Evolutionary conservation across 208 protist genomes (phyloP).

Genomic region (Kentomonas sorsogonicus): DNA sequence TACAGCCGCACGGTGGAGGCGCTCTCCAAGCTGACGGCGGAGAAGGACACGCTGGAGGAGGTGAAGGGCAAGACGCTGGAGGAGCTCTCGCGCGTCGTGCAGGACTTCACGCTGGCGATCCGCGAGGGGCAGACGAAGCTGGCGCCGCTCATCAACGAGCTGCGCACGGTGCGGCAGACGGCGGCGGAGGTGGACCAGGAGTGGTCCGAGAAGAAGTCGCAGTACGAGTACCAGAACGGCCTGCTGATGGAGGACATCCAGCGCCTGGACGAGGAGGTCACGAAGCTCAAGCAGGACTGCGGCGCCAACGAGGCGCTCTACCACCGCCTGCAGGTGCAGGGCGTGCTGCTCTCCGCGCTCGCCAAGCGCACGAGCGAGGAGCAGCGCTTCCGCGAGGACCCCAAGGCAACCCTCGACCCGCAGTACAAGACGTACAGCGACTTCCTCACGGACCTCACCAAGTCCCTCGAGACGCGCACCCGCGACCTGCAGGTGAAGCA

Average conservation of each 20-base stretch:
- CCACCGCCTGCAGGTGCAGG: slow-evolving; percentile 71
- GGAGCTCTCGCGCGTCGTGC: slow-evolving; percentile 84
- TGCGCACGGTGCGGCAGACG: slow-evolving; percentile 73
- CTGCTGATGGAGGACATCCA: slow-evolving; percentile 81
- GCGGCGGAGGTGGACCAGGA: slow-evolving; percentile 81
- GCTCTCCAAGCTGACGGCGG: slow-evolving; percentile 70
- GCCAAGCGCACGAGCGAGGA: slow-evolving; percentile 53
- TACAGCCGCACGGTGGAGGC: slow-evolving; percentile 79
- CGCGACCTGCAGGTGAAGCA: slow-evolving; percentile 69
- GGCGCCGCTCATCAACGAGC: slow-evolving; percentile 86
- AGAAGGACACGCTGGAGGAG: slow-evolving; percentile 84
- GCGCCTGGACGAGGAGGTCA: slow-evolving; percentile 80
- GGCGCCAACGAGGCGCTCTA: slow-evolving; percentile 77
- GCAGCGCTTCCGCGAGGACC: slow-evolving; percentile 26
- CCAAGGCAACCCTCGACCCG: slow-evolving; percentile 36
- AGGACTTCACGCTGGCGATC: slow-evolving; percentile 82
- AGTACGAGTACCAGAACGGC: slow-evolving; percentile 84
- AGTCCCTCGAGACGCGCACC: slow-evolving; percentile 48
- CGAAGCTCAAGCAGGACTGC: slow-evolving; percentile 63
- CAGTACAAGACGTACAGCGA: slow-evolving; percentile 60
- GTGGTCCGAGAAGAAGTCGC: slow-evolving; percentile 76
- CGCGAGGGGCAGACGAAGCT: slow-evolving; percentile 78
- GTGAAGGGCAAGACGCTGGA: slow-evolving; percentile 87
- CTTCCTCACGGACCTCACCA: slow-evolving; percentile 35
- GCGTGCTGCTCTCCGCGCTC: slow-evolving; percentile 41